phyloP scores from a whole-genome alignment of 768 basidiomycete species.

The Megacollybia marginata region DNA sequence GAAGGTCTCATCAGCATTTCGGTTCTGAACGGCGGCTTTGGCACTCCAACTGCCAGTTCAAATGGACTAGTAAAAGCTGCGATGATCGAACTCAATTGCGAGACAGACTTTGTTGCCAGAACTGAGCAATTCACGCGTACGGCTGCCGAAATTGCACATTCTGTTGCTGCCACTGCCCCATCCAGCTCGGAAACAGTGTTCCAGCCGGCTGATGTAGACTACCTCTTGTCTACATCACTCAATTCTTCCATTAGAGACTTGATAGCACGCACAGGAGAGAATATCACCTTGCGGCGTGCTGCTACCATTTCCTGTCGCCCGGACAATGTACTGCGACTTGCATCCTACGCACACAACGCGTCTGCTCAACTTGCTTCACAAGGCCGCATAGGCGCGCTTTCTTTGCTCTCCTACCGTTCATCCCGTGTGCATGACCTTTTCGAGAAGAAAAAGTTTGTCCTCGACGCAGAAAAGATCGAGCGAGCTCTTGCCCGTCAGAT shows the following conservation, averaged over 20 bases:
- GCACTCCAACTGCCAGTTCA: slow-evolving; percentile 19
- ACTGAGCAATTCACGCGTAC: slow-evolving; percentile 77
- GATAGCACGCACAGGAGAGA: slow-evolving; percentile 76
- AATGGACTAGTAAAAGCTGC: slow-evolving; percentile 60
- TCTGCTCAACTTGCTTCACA: slow-evolving; percentile 33
- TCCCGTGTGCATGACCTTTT: slow-evolving; percentile 35
- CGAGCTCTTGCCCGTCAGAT: slow-evolving; percentile 80
- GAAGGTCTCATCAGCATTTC: slow-evolving; percentile 80
- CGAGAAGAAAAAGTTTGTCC: slow-evolving; percentile 38
- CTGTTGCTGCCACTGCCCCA: slow-evolving; percentile 66
- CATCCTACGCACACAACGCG: slow-evolving; percentile 58
- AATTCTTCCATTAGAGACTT: slow-evolving; percentile 57
- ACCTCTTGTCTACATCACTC: slow-evolving; percentile 45
- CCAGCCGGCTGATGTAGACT: slow-evolving; percentile 41
- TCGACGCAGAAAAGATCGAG: slow-evolving; percentile 57
- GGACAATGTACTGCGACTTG: slow-evolving; percentile 34
- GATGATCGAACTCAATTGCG: slow-evolving; percentile 91
- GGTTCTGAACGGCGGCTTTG: slow-evolving; percentile 58
- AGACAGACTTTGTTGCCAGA: slow-evolving; percentile 93
- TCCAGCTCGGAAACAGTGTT: slow-evolving; percentile 37
- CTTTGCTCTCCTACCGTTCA: slow-evolving; percentile 46
- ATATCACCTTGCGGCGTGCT: slow-evolving; percentile 63
- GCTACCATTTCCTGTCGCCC: slow-evolving; percentile 22
- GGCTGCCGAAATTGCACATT: slow-evolving; percentile 75
- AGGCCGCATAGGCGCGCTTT: slow-evolving; percentile 56